Base-by-base conservation (phyloP, 2,329 filamentous ascomycete species). In the Neofusicoccum parvum region DNA sequence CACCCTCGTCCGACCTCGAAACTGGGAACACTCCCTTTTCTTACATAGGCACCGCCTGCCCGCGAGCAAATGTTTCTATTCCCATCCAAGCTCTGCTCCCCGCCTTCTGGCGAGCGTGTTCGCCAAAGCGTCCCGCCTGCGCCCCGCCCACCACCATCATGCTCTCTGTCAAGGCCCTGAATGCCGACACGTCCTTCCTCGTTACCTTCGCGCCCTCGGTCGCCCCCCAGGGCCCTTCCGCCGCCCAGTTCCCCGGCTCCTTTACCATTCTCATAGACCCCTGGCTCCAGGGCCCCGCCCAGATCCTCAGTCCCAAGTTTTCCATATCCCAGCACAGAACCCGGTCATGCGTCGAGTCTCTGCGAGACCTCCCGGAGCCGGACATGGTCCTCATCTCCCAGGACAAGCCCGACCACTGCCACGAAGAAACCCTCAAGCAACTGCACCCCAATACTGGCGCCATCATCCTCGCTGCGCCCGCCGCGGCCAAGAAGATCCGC, bases 201-300 rank as follows among this genome's bases (percentile, higher is more conserved):
- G 80, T 91, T 50, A 85, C 85, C 34, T 89, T 91, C 71, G 80
- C 84, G 65, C 86, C 86, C 37, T 77, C 84, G 34, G 77, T 80
- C n/a, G 77, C 81, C 54, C 74, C 81, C 64, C 70, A 71, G 10
- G 37, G 75, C 49, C 70, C 75, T 20, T 76, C 76, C 65, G 78
- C 74, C 56, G 73, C 71, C 65, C 71, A 75, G 49, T 78, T 79
- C 36, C 80, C 81, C 12, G 80, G 80, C 59, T 82, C 85, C 3
- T 92, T 90, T 75, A 87, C 85, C 15, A 84, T 93, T 62, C 82
- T 93, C 46, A 77, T 92, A 59, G 90, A 94, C 73, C 90, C 91
- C 3, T 92, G 89, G 87, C 81, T 92, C 37, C 80, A 81, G 11
- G 87, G 88, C 0, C 79, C 85, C 3, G 87, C 87, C 11, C 85